Evolutionary conservation across 805 yeast species (phyloP), one percentile per base, ranked within the genome.

Genomic region (Wickerhamiella musiphila): DNA sequence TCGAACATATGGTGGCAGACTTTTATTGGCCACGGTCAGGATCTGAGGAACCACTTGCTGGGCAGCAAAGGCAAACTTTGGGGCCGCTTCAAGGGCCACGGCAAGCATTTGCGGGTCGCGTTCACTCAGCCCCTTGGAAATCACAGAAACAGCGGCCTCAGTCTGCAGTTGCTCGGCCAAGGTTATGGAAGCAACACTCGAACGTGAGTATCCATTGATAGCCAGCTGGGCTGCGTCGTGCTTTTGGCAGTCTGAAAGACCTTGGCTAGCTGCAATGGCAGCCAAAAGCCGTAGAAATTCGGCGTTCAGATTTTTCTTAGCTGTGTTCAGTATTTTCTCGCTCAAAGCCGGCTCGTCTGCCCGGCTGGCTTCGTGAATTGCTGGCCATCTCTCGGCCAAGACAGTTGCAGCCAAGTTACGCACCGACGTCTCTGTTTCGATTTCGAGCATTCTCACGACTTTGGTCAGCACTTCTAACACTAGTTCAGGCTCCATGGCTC

Each of bases 381-480:
- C 18, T 35, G 26, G 18, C 18, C 45, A 51, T 6, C 45, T 32
- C n/a, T n/a, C 42, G 53, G 63, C 58, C 18, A 63, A 56, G 9
- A 58, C 57, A 42, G 61, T 66, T 3, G 68, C 35, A 1, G 56
- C 49, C 23, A 47, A 47, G 11, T 29, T 35, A 29, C 70, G 56
- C 5, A 71, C 49, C 1, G 45, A 42, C 4, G 60, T 57, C 23
- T 70, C 40, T 2, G 74, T 51, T 12, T 53, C 54, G 22, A 74
- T 47, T 51, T 10, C 66, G 35, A 0, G 60, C 45, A 12, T 59
- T 49, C 19, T 18, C 13, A 18, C 20, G 8, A 19, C 12, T 7
- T n/a, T n/a, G n/a, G n/a, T n/a, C n/a, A n/a, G n/a, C n/a, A n/a
- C n/a, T n/a, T n/a, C n/a, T n/a, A n/a, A n/a, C n/a, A n/a, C n/a